Evolutionary conservation across 2,329 filamentous ascomycete genomes (phyloP), one percentile per base, ranked within the genome.

Genomic region (Trichoderma guizhouense): DNA sequence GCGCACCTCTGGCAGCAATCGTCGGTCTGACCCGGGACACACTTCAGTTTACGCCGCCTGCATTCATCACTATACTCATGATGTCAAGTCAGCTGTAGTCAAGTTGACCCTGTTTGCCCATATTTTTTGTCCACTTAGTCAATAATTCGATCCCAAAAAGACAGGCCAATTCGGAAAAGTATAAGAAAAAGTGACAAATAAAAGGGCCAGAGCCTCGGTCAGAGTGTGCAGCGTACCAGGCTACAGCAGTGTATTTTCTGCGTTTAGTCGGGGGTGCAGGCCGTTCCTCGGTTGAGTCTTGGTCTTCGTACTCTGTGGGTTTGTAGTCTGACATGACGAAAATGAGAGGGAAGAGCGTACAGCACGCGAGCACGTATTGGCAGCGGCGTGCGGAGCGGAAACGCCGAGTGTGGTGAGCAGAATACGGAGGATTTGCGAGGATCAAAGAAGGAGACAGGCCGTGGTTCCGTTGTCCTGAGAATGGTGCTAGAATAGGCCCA

Each of bases 161-260:
- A 43, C 34, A 39, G 39, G 39, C 18, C 39, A n/a, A 43, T 43
- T n/a, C 15, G 39, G 39, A n/a, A 0, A 43, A 43, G 4, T 18
- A 43, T 18, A n/a, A 43, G 15, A n/a, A n/a, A 43, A 18, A n/a
- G 39, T 18, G 39, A 43, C 39, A 43, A 3, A 43, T 43, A 43
- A 43, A 43, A 18, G 15, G 15, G 39, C 15, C 15, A 18, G 39
- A n/a, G 15, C 7, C 39, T 43, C 47, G 5, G 47, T 53, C 21
- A 24, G 47, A 53, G 21, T 53, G 47, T 24, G 47, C 8, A 53
- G 11, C 47, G n/a, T 74, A 82, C 81, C 81, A 82, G 18, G 81
- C 81, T 5, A 81, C 77, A 7, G 81, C 74, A 0, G 81, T 82
- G 70, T 82, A 82, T 72, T 81, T 82, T 1, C 81, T 79, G 53